Evolutionary conservation across 2,329 filamentous ascomycete species (phyloP).

Genomic region (Lasiodiplodia citricola): DNA sequence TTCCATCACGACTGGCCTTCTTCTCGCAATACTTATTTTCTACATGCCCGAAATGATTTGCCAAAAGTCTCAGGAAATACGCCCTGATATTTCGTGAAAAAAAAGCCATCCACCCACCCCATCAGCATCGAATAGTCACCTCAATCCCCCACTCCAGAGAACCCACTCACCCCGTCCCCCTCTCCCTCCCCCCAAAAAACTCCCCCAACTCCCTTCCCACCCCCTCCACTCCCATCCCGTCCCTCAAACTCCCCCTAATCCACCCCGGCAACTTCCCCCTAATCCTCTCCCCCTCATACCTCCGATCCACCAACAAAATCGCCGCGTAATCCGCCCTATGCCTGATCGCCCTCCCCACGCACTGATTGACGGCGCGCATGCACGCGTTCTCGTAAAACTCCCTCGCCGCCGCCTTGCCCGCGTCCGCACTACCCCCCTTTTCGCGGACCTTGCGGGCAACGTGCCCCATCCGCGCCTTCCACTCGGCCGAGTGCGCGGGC

Average conservation of each 20-base stretch:
- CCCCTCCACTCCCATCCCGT: conserved; percentile 48
- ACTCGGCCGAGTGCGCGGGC: conserved; percentile 86
- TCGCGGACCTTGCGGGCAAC: conserved; percentile 67
- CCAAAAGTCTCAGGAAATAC: no score
- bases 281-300: conserved; percentile 78
- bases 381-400: conserved; percentile 94
- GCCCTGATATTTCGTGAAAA: no score
- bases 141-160: conserved; percentile 76
- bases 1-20: no score
- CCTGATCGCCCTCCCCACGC: conserved; percentile 88
- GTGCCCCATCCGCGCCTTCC: conserved; percentile 90
- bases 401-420: conserved; percentile 59
- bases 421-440: conserved; percentile 39
- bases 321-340: conserved; percentile 88
- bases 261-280: conserved; percentile 82
- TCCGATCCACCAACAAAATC: conserved; percentile 81
- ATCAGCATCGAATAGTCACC: no score
- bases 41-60: no score
- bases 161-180: conserved; percentile 63
- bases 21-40: no score
- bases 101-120: no score
- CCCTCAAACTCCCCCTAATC: conserved; percentile 74
- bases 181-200: conserved; percentile 45
- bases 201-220: conserved; percentile 44
- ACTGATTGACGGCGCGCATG: conserved; percentile 97